A percentile compares a stretch with the other conserved stretches of the same genome.
phyloP scores from a whole-genome alignment of 2,329 filamentous ascomycete species.

The Cylindrodendrum hubeiense region DNA sequence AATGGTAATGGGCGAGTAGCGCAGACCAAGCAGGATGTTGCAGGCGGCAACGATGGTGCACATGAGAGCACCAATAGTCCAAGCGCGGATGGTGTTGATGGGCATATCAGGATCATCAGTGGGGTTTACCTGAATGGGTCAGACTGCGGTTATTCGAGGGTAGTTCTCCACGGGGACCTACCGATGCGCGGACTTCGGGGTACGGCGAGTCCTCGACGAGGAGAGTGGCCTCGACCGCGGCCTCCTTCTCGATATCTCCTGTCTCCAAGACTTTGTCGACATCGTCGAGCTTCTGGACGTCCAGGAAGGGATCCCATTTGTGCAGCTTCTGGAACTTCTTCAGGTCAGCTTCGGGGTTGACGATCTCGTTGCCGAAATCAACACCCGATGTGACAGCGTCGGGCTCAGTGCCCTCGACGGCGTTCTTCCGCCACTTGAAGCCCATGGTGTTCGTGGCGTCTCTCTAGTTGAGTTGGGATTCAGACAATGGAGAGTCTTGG shows the following conservation, averaged over 20 bases:
- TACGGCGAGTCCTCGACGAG: constrained; percentile 76
- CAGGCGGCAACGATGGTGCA: constrained; percentile 71
- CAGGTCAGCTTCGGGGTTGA: constrained; percentile 56
- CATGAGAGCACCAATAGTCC: constrained; percentile 71
- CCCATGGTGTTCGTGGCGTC: background rate
- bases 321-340: constrained; percentile 70
- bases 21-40: constrained; percentile 71
- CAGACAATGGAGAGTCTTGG: background rate
- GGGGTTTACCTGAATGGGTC: background rate
- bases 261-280: constrained; percentile 68
- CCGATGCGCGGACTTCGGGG: constrained; percentile 63
- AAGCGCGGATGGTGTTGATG: constrained; percentile 73
- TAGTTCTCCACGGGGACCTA: background rate
- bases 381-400: constrained; percentile 53
- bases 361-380: constrained; percentile 38
- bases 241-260: constrained; percentile 66
- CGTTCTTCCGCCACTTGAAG: constrained; percentile 51
- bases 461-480: background rate
- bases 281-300: constrained; percentile 70
- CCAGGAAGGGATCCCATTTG: constrained; percentile 73
- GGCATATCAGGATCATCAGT: constrained; percentile 60
- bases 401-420: constrained; percentile 57
- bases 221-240: constrained; percentile 68
- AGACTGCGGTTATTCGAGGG: background rate
- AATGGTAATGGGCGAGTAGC: constrained; percentile 70